A percentile compares a stretch with the other conserved stretches of the same genome.
Evolutionary conservation across 2,329 filamentous ascomycete species (phyloP).

Genomic region (Ceratocystis harringtonii): DNA sequence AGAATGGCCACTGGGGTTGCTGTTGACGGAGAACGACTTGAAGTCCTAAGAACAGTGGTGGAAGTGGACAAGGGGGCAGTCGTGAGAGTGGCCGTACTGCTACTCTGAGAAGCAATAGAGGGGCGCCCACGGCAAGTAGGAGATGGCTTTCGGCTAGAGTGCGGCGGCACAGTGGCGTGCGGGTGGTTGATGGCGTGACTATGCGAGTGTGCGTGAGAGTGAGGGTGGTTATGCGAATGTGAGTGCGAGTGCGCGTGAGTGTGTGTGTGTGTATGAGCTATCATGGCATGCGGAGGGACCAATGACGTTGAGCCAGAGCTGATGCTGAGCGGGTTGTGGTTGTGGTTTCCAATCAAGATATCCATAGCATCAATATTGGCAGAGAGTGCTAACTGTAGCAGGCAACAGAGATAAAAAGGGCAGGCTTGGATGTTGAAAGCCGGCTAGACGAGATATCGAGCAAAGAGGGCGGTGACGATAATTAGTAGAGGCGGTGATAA

Average conservation of each 20-base stretch:
- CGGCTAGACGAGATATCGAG: neutral
- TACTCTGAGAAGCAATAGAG: neutral
- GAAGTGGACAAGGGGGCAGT: too few species aligned
- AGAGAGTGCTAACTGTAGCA: neutral
- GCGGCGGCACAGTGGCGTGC: neutral
- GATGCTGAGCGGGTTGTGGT: constrained; percentile 2
- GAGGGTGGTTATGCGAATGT: neutral
- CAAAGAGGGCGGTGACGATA: neutral
- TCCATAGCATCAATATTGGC: constrained; percentile 1
- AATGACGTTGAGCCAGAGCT: constrained; percentile 1
- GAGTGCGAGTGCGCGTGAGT: neutral
- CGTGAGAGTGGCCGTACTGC: neutral
- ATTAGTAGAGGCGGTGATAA: neutral
- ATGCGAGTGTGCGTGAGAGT: constrained; percentile 3
- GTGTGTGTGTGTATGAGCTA: constrained; percentile 7
- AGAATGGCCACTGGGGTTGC: neutral
- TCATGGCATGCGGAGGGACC: constrained; percentile 13
- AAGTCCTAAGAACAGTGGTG: neutral
- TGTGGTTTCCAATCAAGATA: constrained; percentile 8
- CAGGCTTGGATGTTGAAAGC: neutral
- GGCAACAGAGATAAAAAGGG: neutral
- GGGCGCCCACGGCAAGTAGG: neutral
- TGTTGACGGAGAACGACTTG: neutral
- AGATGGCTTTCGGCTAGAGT: neutral
- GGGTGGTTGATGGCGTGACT: neutral